A percentile compares a stretch with the other conserved stretches of the same genome.
These are phyloP conservation scores for Acer negundo DNA, from an alignment of 345 rosid genomes.

Conservation along the genomic window DNA sequence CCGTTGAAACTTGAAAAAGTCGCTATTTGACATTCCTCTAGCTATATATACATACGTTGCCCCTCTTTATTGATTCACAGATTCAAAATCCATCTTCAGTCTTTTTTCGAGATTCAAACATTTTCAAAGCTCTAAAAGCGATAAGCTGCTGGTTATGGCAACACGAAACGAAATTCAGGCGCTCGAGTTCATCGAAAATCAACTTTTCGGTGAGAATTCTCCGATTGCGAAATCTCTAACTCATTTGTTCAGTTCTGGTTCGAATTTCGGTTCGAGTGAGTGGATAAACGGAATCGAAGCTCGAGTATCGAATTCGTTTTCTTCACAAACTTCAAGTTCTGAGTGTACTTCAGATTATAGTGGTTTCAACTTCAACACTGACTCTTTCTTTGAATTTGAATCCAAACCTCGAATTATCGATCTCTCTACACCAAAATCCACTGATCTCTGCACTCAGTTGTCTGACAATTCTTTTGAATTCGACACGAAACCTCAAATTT, in stretches of 20 bases:
- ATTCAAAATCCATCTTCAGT: slow-evolving; percentile 6
- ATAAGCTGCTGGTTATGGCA: slow-evolving; percentile 31
- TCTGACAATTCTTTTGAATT: slow-evolving; percentile 14
- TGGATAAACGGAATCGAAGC: slow-evolving; percentile 25
- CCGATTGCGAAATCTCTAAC: slow-evolving; percentile 23
- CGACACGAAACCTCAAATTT: not conserved
- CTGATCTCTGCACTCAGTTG: slow-evolving; percentile 8
- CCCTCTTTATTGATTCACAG: slow-evolving; percentile 8
- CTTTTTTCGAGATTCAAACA: not conserved
- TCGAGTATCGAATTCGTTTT: slow-evolving; percentile 16
- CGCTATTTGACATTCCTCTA: not conserved
- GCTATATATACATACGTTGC: slow-evolving; percentile 2
- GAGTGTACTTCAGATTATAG: slow-evolving; percentile 25
- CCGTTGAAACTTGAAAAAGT: slow-evolving; percentile 25
- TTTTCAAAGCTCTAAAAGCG: not conserved
- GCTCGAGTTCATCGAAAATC: slow-evolving; percentile 52
- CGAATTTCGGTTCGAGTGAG: slow-evolving; percentile 1
- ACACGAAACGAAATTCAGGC: slow-evolving; percentile 38
- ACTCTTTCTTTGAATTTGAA: slow-evolving; percentile 39
- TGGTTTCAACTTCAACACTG: slow-evolving; percentile 16
- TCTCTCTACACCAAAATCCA: slow-evolving; percentile 32
- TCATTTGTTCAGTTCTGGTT: not conserved
- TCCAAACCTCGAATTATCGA: slow-evolving; percentile 43
- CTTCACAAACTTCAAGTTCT: slow-evolving; percentile 29
- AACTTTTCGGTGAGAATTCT: slow-evolving; percentile 56